Evolutionary conservation across 1,284 basidiomycete species (phyloP).

Genomic region (Ceratobasidium sp.): DNA sequence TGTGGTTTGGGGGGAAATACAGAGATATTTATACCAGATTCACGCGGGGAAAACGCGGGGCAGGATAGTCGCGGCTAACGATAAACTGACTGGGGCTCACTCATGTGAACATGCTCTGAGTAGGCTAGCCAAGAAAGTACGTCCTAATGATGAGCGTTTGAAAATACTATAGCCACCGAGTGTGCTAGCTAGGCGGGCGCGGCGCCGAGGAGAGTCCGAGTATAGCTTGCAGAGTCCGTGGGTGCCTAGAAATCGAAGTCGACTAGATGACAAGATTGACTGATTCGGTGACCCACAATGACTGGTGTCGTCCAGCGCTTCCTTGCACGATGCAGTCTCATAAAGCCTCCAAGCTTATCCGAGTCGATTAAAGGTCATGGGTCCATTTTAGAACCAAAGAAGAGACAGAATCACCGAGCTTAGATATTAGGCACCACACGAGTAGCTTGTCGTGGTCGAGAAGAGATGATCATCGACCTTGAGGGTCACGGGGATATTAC

Average conservation of each 20-base stretch:
- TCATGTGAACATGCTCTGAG: no score
- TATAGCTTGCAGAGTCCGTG: conserved; percentile 23
- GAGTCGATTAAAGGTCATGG: conserved; percentile 9
- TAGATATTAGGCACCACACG: neutral
- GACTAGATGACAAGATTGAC: conserved; percentile 48
- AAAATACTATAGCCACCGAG: no score
- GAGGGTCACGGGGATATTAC: conserved; percentile 45
- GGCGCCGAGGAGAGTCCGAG: conserved; percentile 36
- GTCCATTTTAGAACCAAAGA: neutral
- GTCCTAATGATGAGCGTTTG: no score
- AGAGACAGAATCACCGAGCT: neutral
- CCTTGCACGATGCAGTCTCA: neutral
- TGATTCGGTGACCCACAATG: conserved; percentile 6
- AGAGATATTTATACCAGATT: conserved; percentile 14
- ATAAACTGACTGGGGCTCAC: neutral
- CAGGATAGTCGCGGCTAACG: neutral
- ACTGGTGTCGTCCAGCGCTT: neutral
- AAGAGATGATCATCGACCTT: neutral
- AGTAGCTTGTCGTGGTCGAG: conserved; percentile 3
- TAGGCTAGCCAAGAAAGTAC: conserved; percentile 50
- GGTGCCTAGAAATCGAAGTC: neutral
- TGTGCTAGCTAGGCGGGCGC: neutral
- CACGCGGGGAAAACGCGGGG: conserved; percentile 33
- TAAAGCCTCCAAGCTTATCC: conserved; percentile 32
- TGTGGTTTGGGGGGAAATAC: conserved; percentile 10